Base-by-base conservation (phyloP, 495 filamentous ascomycete species). In the Aspergillus indologenus region DNA sequence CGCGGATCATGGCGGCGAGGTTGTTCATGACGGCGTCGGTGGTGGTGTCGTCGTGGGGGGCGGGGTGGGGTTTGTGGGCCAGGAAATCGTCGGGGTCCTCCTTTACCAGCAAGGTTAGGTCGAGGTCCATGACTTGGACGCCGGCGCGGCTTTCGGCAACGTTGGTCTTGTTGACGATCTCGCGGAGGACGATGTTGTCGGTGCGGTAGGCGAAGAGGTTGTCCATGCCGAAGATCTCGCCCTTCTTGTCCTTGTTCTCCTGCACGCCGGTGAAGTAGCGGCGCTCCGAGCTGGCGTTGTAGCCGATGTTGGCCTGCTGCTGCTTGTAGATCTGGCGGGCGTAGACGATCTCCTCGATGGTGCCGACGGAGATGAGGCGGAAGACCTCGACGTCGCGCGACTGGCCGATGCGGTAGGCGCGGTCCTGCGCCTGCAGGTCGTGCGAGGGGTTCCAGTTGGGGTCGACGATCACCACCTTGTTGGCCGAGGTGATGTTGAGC, bases 281-380 rank as follows among this genome's bases (percentile, higher is more conserved):
- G 1, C 94, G 87, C 70, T 98, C 94, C 26, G 85, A 88, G 45
- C 87, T 92, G 8, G 94, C 94, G 31, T 87, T 96, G 71, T 98
- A 98, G 1, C 90, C 94, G 52, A 98, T 98, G 65, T 96, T 97
- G 2, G 94, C 94, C 68, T 98, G 94, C 65, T 98, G 94, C 67
- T 98, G 94, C 68, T 98, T 98, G 77, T 98, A 98, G 56, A 98
- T 96, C 66, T 98, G 94, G 11, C 94, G 83, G 0, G 94, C 94
- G 65, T 98, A 98, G 34, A 96, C 90, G 60, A 96, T 96, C 71
- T 98, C 94, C 66, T 98, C 94, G 56, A 98, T 92, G 0, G 95
- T 98, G 17, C 94, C 94, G 0, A 88, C 86, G 7, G 87, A 92
- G n/a, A 98, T 85, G 23, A 98, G 83, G 15, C 94, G 87, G 74